Conservation (phyloP, 441 rosid genomes). For the Biscutella laevigata region DNA sequence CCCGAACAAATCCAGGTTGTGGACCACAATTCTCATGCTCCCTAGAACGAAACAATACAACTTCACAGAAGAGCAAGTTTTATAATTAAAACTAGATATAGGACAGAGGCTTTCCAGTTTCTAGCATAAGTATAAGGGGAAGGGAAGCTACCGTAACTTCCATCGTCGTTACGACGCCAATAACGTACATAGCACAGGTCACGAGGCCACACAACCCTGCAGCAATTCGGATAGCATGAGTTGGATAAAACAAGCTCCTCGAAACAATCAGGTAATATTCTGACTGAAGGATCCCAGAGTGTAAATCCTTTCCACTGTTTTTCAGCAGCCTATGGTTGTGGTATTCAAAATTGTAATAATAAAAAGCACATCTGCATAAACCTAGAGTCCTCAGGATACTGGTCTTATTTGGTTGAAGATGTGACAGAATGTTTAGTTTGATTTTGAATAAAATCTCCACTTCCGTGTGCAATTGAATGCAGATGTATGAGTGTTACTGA, state of each 20-base stretch:
- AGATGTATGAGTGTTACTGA: too few species aligned
- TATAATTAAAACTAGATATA: slow-evolving; percentile 12
- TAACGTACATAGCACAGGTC: slow-evolving; percentile 98
- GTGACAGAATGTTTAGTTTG: too few species aligned
- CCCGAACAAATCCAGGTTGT: slow-evolving; percentile 94
- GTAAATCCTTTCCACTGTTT: neutral
- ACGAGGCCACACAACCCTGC: slow-evolving; percentile 98
- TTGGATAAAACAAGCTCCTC: neutral
- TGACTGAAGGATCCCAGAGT: neutral
- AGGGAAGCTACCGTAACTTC: slow-evolving; percentile 71
- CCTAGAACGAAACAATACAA: slow-evolving; percentile 94
- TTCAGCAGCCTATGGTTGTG: too few species aligned
- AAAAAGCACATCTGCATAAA: too few species aligned
- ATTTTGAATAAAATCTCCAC: too few species aligned
- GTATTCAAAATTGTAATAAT: too few species aligned
- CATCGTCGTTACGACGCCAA: slow-evolving; percentile 97
- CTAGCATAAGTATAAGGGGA: slow-evolving; percentile 4
- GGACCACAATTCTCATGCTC: slow-evolving; percentile 94
- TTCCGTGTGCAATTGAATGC: too few species aligned
- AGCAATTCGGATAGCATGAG: slow-evolving; percentile 17
- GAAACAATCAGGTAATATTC: neutral
- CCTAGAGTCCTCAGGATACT: too few species aligned
- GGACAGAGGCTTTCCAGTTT: slow-evolving; percentile 5
- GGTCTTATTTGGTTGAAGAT: too few species aligned
- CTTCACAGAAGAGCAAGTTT: slow-evolving; percentile 40